Conservation (phyloP, 306 rosid species). For the Calophaca sinica region DNA sequence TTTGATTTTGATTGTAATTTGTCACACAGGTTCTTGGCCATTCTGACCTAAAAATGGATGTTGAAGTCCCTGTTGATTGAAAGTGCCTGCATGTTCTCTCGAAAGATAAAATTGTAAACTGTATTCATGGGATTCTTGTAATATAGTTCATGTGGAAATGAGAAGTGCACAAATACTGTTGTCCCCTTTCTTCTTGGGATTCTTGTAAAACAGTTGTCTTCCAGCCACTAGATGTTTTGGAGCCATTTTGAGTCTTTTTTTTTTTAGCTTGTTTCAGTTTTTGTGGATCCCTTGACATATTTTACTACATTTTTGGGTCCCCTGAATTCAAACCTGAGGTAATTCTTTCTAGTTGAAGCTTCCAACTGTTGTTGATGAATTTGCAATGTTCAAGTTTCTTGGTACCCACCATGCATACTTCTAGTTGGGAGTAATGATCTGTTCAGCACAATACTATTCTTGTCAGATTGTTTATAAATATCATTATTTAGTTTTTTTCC, state of each 20-base stretch:
- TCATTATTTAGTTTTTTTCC: no score
- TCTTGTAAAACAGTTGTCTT: slow-evolving; percentile 40
- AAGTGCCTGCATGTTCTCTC: slow-evolving; percentile 19
- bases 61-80: slow-evolving; percentile 82
- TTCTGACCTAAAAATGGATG: slow-evolving; percentile 74
- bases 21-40: slow-evolving; percentile 70
- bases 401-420: no score
- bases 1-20: slow-evolving; percentile 29
- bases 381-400: no score
- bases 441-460: no score
- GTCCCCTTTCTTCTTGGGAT: slow-evolving; percentile 43
- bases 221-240: slow-evolving; percentile 37
- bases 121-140: slow-evolving; percentile 30
- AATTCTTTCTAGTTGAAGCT: slow-evolving; percentile 19
- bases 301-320: neutral
- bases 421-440: no score
- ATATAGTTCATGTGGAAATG: slow-evolving; percentile 43
- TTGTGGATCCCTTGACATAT: slow-evolving; percentile 17
- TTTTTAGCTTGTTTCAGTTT: slow-evolving; percentile 16
- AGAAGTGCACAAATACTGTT: slow-evolving; percentile 35
- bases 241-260: slow-evolving; percentile 16
- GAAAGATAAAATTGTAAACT: slow-evolving; percentile 39
- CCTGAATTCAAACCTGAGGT: slow-evolving; percentile 20
- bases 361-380: slow-evolving; percentile 1
- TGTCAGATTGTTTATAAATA: no score